phyloP scores from a whole-genome alignment of 2,329 filamentous ascomycete genomes.

The Aquanectria penicillioides region DNA sequence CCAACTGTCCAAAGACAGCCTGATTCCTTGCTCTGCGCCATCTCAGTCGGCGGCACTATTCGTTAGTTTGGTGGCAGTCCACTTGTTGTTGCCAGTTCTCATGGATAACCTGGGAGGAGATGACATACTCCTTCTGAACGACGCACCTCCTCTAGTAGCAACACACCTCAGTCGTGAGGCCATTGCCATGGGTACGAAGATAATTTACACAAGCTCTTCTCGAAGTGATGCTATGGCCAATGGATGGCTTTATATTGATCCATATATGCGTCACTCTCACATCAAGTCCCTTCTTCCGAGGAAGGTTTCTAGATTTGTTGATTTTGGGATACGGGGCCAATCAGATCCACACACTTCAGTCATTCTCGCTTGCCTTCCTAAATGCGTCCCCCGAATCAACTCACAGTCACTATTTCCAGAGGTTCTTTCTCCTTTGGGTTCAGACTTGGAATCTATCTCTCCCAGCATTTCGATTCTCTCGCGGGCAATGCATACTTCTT shows the following conservation, averaged over 20 bases:
- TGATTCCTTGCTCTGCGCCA: neutral
- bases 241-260: neutral
- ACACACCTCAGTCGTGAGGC: neutral
- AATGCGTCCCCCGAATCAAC: neutral
- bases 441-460: neutral
- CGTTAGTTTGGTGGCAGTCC: neutral
- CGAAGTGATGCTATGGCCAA: neutral
- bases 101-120: neutral
- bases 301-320: neutral
- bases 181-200: neutral
- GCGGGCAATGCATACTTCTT: neutral
- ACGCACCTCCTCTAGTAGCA: neutral
- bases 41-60: neutral
- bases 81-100: neutral
- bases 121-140: neutral
- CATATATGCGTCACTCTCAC: neutral
- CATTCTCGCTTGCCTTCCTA: neutral
- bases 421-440: neutral
- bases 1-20: neutral
- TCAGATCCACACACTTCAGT: neutral
- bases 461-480: neutral
- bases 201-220: neutral
- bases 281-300: neutral
- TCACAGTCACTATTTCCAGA: neutral
- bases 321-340: neutral